Base-by-base conservation (phyloP, 495 filamentous ascomycete species). In the Penicillium cataractarum region DNA sequence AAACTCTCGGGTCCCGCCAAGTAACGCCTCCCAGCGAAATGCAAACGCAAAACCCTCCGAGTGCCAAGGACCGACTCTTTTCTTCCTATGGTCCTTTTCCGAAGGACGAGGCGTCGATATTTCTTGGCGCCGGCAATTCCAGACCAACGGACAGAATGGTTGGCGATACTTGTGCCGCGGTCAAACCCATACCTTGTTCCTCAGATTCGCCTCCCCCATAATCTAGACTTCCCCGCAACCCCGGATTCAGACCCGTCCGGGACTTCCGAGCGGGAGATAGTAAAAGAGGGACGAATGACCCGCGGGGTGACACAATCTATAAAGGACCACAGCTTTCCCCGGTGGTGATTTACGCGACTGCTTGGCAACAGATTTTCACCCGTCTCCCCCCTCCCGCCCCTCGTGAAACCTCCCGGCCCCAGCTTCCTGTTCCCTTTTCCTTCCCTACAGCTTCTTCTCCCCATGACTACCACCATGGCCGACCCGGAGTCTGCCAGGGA, bases 401-500 rank as follows among this genome's bases (percentile, higher is more conserved):
- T n/a, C 27, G 31, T 24, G 13, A 21, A 2, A 27, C 7, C 13
- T 46, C 19, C 10, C n/a, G 31, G 27, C 48, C 22, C 12, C 13
- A 12, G 17, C 35, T 19, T 13, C 4, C 44, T 35, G 9, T 6
- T 50, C 37, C 17, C 37, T 24, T n/a, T 32, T 15, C 19, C 27
- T 24, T 35, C 27, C n/a, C n/a, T 17, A 10, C 8, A 13, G 17
- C 5, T 6, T 49, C 21, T 21, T n/a, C n/a, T n/a, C n/a, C 27
- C 27, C 19, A 66, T 69, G 66, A 55, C 60, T n/a, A 49, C 56
- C 9, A 2, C 50, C 22, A 19, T 56, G 29, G 58, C 50, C 26
- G 57, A 54, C 55, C 55, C 35, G 4, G 58, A 63, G 42, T 59
- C 54, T n/a, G 40, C 67, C 26, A 60, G 46, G 4, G 73, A 74